A percentile compares a stretch with the other conserved stretches of the same genome.
These are phyloP conservation scores for Lomentospora prolificans DNA, from an alignment of 2,329 filamentous ascomycete genomes.

Conservation along the genomic window DNA sequence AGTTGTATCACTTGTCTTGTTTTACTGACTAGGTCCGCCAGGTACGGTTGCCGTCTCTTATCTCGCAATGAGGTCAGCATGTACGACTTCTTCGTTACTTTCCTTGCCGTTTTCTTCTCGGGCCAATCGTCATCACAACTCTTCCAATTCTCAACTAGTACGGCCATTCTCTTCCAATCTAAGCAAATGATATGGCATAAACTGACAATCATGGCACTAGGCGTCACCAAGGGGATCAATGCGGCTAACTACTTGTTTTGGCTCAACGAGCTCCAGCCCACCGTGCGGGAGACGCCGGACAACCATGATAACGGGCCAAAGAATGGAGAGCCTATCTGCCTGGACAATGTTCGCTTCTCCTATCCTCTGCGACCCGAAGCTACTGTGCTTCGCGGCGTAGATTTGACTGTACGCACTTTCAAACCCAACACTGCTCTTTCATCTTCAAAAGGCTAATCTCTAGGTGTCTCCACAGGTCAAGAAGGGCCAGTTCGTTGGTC, in stretches of 20 bases:
- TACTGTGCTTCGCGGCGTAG: constrained; percentile 27
- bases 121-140: constrained; percentile 29
- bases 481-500: constrained; percentile 39
- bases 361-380: constrained; percentile 37
- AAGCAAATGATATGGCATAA: not conserved
- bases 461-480: constrained; percentile 19
- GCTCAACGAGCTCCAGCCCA: constrained; percentile 20
- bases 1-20: constrained; percentile 50
- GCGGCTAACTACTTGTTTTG: constrained; percentile 40
- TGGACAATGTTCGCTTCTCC: constrained; percentile 44
- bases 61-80: constrained; percentile 35
- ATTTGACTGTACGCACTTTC: constrained; percentile 21
- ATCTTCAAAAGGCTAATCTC: not conserved
- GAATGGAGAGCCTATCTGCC: constrained; percentile 24
- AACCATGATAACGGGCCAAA: constrained; percentile 18
- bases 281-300: constrained; percentile 7
- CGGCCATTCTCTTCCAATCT: constrained; percentile 18
- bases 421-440: constrained; percentile 51
- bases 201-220: constrained; percentile 5
- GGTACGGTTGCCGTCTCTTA: constrained; percentile 29
- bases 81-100: constrained; percentile 38
- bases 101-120: constrained; percentile 38
- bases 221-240: constrained; percentile 37
- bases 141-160: constrained; percentile 38
- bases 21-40: constrained; percentile 9